Evolutionary conservation across 768 basidiomycete species (phyloP), one percentile per base, ranked within the genome.

Genomic region (Leccinum rimulosum): DNA sequence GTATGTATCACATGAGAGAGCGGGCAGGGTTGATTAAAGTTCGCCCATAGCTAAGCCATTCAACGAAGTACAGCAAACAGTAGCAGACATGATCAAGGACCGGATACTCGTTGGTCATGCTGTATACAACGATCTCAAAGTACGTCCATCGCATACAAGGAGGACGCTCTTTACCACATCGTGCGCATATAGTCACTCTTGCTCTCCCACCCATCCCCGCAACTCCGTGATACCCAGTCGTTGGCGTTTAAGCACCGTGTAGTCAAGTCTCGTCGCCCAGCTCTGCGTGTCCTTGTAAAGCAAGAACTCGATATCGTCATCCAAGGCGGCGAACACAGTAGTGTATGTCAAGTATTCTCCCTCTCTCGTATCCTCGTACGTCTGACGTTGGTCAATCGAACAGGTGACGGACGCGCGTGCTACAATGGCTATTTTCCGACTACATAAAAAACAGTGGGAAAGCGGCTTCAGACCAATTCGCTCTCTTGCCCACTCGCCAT

Each of bases 371-470:
- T 30, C 22, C 22, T 22, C 22, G 22, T 22, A 22, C 22, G 22
- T 45, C 27, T 61, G 25, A 52, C 47, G 27, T 54, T 14, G 47
- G 27, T 17, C 31, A 25, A 50, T 28, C 40, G 27, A 53, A 49
- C 54, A 97, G 95, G 87, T 98, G 5, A 91, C 84, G 17, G 95
- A 98, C 70, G 94, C 95, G 1, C 82, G 95, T 54, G 96, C 95
- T 0, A 91, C 95, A 0, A 97, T 99, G 93, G 95, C 93, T 0
- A 77, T 98, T 40, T 98, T 90, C 71, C 82, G 94, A 7, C 68
- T 95, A 17, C 82, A 95, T 72, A 87, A 89, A 64, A 85, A 84
- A 54, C 80, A 84, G 50, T 98, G 93, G 93, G 95, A 98, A 64
- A 79, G 79, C 58, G 78, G 80, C 22, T 62, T 61, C 28, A 66